A percentile compares a stretch with the other conserved stretches of the same genome.
phyloP scores from a whole-genome alignment of 768 basidiomycete genomes.

The Trametes gibbosa region DNA sequence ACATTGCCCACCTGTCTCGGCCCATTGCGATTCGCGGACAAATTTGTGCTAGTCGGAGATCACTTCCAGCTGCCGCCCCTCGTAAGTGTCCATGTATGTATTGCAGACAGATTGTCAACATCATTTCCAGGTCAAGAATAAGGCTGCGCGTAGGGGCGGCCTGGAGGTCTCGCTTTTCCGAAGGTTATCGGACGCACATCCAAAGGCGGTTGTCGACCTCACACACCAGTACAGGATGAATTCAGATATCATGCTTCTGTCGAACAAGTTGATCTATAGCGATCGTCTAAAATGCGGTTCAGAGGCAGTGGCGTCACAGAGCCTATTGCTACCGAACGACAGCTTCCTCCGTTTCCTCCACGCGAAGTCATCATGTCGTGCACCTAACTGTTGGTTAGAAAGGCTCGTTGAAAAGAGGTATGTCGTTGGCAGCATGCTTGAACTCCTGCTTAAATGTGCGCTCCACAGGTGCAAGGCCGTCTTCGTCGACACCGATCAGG shows the following conservation, averaged over 20 bases:
- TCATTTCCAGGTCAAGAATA: constrained; percentile 70
- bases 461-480: constrained; percentile 73
- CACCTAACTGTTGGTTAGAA: constrained; percentile 68
- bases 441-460: not conserved
- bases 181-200: constrained; percentile 83
- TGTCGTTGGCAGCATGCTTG: not conserved
- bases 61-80: constrained; percentile 97
- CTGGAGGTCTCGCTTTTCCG: constrained; percentile 90
- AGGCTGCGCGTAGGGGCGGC: constrained; percentile 76
- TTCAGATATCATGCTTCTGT: constrained; percentile 88
- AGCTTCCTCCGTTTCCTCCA: constrained; percentile 47
- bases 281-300: constrained; percentile 78
- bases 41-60: constrained; percentile 93
- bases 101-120: too few species aligned
- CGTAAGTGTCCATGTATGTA: constrained; percentile 41
- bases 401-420: constrained; percentile 63
- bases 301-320: constrained; percentile 59
- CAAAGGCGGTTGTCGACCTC: constrained; percentile 81
- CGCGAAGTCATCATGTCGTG: constrained; percentile 29
- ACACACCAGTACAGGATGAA: constrained; percentile 96
- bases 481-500: constrained; percentile 88
- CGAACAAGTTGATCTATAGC: constrained; percentile 83
- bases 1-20: constrained; percentile 95
- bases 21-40: constrained; percentile 85
- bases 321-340: constrained; percentile 51